A percentile compares a stretch with the other conserved stretches of the same genome.
Evolutionary conservation across 495 filamentous ascomycete genomes (phyloP).

Genomic region (Terfezia claveryi): DNA sequence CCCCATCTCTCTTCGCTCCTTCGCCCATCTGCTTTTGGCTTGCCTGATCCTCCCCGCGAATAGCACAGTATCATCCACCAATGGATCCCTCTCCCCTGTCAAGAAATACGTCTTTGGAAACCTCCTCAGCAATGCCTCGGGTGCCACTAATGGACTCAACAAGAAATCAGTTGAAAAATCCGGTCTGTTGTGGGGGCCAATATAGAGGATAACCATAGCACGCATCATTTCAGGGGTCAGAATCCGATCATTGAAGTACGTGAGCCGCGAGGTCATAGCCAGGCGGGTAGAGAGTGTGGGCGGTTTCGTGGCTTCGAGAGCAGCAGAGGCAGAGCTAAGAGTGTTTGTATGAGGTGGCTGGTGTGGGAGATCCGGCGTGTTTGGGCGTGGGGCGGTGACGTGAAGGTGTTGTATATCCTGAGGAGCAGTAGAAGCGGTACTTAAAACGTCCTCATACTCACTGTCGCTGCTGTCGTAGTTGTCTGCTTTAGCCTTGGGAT

Average conservation of each 20-base stretch:
- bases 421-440: not conserved
- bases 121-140: constrained; percentile 51
- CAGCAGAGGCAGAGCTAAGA: constrained; percentile 9
- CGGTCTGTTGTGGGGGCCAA: constrained; percentile 77
- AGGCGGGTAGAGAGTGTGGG: constrained; percentile 40
- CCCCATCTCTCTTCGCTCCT: not conserved
- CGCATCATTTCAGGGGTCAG: constrained; percentile 96
- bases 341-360: constrained; percentile 19
- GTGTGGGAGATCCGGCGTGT: constrained; percentile 24
- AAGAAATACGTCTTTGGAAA: constrained; percentile 89
- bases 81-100: constrained; percentile 82
- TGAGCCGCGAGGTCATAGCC: constrained; percentile 86
- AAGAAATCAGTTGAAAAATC: constrained; percentile 83
- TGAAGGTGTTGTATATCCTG: not conserved
- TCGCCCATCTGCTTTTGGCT: constrained; percentile 32
- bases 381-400: constrained; percentile 14
- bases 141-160: constrained; percentile 71
- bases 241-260: constrained; percentile 90
- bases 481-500: constrained; percentile 10
- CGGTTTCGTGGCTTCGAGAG: constrained; percentile 8
- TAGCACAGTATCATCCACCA: constrained; percentile 91
- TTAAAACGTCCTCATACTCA: not conserved
- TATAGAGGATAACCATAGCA: constrained; percentile 95
- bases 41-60: constrained; percentile 73
- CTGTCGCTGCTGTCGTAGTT: constrained; percentile 20